Conservation (phyloP, 148 eudicot genomes). For the Vaccinium macrocarpon region DNA sequence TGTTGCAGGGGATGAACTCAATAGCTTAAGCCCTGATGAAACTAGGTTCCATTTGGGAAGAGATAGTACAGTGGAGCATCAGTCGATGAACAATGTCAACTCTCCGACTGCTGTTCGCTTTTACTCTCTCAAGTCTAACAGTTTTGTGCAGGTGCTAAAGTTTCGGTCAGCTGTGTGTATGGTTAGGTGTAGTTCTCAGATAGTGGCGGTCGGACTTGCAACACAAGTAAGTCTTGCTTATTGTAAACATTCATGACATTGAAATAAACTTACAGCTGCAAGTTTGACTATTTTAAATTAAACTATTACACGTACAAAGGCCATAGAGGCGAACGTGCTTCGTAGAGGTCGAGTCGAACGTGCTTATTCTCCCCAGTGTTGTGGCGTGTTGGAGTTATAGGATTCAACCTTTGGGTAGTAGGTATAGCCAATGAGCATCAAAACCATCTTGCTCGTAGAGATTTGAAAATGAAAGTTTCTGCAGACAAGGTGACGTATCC, state of each 20-base stretch:
- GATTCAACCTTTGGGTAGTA: neutral
- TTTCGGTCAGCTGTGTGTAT: constrained; percentile 39
- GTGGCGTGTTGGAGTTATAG: neutral
- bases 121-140: constrained; percentile 40
- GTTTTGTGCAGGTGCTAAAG: constrained; percentile 37
- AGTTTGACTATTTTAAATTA: neutral
- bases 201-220: constrained; percentile 42
- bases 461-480: neutral
- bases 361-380: neutral
- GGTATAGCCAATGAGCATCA: neutral
- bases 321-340: neutral
- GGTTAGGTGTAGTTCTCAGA: constrained; percentile 47
- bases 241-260: constrained; percentile 1
- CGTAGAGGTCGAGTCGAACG: neutral
- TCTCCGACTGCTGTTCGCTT: constrained; percentile 39
- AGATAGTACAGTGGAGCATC: constrained; percentile 26
- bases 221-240: constrained; percentile 32
- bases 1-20: constrained; percentile 36
- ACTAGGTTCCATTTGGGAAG: constrained; percentile 19
- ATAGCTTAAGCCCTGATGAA: constrained; percentile 14
- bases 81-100: constrained; percentile 21
- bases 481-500: neutral
- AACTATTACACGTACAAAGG: neutral
- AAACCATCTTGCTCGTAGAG: neutral
- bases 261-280: neutral